These are phyloP conservation scores for Xerophyta viscosa DNA, from an alignment of 106 monocot genomes.

Conservation along the genomic window DNA sequence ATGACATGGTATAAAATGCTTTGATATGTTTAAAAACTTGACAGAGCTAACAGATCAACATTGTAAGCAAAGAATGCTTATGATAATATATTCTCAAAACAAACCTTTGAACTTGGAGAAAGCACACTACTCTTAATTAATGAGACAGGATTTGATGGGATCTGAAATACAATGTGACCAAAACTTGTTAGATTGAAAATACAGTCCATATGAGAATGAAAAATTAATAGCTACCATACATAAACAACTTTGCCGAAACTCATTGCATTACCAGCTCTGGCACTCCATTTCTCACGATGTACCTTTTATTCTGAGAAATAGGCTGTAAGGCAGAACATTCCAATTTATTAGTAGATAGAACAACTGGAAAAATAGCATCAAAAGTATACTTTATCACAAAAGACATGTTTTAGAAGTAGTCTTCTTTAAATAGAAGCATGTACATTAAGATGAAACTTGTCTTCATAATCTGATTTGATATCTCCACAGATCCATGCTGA, in stretches of 20 bases:
- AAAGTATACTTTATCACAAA: too few species aligned
- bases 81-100: slow-evolving; percentile 1
- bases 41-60: too few species aligned
- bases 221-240: not conserved
- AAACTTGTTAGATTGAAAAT: not conserved
- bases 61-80: not conserved
- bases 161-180: slow-evolving; percentile 29
- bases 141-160: slow-evolving; percentile 76
- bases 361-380: too few species aligned
- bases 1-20: too few species aligned
- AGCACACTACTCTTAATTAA: slow-evolving; percentile 70
- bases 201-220: not conserved
- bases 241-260: not conserved
- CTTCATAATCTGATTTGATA: too few species aligned
- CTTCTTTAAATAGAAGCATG: too few species aligned
- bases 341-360: too few species aligned
- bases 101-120: slow-evolving; percentile 84
- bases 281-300: slow-evolving; percentile 72
- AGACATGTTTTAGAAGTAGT: too few species aligned
- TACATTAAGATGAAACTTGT: too few species aligned
- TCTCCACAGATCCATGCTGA: too few species aligned
- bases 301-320: slow-evolving; percentile 78
- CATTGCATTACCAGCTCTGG: slow-evolving; percentile 57
- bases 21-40: too few species aligned
- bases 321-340: slow-evolving; percentile 50